Evolutionary conservation across 2,329 filamentous ascomycete genomes (phyloP), one percentile per base, ranked within the genome.

Genomic region (Mycosphaerella sp.): DNA sequence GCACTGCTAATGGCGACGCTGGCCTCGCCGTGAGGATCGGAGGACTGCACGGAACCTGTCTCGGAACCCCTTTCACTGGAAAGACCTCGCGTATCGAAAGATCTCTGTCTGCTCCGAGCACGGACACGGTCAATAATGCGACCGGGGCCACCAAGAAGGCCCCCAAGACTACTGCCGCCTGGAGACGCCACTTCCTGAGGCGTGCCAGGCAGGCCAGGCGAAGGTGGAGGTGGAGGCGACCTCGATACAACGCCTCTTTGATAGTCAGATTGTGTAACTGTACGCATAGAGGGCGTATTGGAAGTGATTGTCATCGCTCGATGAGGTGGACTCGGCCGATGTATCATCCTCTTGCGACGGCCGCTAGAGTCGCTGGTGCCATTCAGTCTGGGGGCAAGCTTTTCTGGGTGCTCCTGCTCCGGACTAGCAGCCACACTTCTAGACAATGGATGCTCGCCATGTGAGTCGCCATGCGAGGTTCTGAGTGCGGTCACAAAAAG

Each of bases 391-490:
- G 56, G 51, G 36, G 47, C 42, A 21, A 42, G 40, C 45, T 54
- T 53, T 21, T 60, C 56, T 14, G 51, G 45, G 44, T 57, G 58
- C 40, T 57, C 52, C 6, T 45, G 48, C 45, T 84, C 81, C 1
- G 86, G 87, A 64, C 83, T 87, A 14, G 81, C 86, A 36, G 81
- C 83, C 46, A 87, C 79, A 66, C 86, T 91, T 62, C 88, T 85
- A 14, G 87, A 82, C 41, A 92, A 72, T 17, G 87, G 87, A 67
- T 92, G 87, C 50, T 89, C 85, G 46, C 73, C 71, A 49, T 79
- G 76, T 29, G 26, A 29, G 26, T 89, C 85, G 46, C 73, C 71
- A 62, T 75, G 70, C 42, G 75, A 76, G 45, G 73, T 69, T 56
- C 76, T 77, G 40, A 80, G 67, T 5, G 76, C 73, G 32, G 78